phyloP scores from a whole-genome alignment of 2,329 filamentous ascomycete genomes.

The Cladophialophora yegresii region DNA sequence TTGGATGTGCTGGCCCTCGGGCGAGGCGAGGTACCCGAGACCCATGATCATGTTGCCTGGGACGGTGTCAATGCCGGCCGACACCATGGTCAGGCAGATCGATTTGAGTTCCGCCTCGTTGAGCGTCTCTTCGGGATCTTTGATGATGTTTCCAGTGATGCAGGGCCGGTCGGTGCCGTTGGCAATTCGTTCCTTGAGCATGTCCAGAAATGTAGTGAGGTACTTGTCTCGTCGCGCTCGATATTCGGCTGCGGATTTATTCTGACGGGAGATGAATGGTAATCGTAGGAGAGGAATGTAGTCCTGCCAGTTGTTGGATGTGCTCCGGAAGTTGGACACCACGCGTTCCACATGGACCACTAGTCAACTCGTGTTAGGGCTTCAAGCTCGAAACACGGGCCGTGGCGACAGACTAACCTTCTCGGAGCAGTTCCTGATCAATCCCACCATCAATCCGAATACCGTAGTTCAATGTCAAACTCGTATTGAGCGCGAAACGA shows the following conservation, averaged over 20 bases:
- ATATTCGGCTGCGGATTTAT: constrained; percentile 64
- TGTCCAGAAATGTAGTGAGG: constrained; percentile 60
- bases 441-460: constrained; percentile 72
- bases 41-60: constrained; percentile 79
- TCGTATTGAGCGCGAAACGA: constrained; percentile 74
- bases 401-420: constrained; percentile 42
- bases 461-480: constrained; percentile 76
- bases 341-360: constrained; percentile 75
- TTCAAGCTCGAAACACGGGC: neutral
- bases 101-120: constrained; percentile 74
- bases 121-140: constrained; percentile 68
- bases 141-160: constrained; percentile 69
- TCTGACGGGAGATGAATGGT: constrained; percentile 58
- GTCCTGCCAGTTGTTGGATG: constrained; percentile 82
- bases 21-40: constrained; percentile 71
- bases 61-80: constrained; percentile 78
- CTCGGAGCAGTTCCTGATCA: constrained; percentile 66
- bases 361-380: constrained; percentile 9
- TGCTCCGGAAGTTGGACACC: constrained; percentile 74
- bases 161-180: constrained; percentile 68
- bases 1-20: constrained; percentile 70
- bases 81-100: constrained; percentile 80
- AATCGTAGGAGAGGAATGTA: constrained; percentile 75
- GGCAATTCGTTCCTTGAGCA: constrained; percentile 62
- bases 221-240: constrained; percentile 69